These are phyloP conservation scores for Ambrosia trifida DNA, from an alignment of 129 eudicot genomes.

Conservation along the genomic window DNA sequence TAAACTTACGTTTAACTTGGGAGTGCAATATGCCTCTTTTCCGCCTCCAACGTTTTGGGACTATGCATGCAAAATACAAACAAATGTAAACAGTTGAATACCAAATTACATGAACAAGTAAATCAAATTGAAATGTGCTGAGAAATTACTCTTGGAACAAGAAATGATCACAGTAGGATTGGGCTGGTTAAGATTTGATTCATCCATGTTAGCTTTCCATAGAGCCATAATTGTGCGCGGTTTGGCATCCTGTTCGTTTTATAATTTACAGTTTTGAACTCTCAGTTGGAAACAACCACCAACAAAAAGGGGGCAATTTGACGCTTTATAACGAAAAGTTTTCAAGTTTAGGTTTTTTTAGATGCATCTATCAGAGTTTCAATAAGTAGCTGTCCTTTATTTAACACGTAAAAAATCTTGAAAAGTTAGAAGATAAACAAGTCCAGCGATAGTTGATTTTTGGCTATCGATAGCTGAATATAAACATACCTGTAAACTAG, in stretches of 20 bases:
- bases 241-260: constrained; percentile 71
- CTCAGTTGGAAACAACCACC: not conserved
- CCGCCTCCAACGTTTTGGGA: constrained; percentile 81
- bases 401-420: not conserved
- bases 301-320: not conserved
- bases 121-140: constrained; percentile 24
- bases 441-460: constrained; percentile 9
- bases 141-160: constrained; percentile 63
- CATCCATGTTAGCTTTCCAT: constrained; percentile 89
- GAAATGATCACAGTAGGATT: constrained; percentile 77
- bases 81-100: constrained; percentile 18
- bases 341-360: not conserved
- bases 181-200: constrained; percentile 66
- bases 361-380: not conserved
- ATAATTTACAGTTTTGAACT: not conserved
- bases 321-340: not conserved
- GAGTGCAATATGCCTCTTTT: constrained; percentile 64
- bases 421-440: constrained; percentile 2
- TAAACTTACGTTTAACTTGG: constrained; percentile 78
- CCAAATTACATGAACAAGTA: constrained; percentile 19
- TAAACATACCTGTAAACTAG: constrained; percentile 54
- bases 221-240: constrained; percentile 70
- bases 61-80: constrained; percentile 57
- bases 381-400: not conserved
- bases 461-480: constrained; percentile 1